phyloP scores from a whole-genome alignment of 352 stramenopile species.

The Phytopythium delawarense region DNA sequence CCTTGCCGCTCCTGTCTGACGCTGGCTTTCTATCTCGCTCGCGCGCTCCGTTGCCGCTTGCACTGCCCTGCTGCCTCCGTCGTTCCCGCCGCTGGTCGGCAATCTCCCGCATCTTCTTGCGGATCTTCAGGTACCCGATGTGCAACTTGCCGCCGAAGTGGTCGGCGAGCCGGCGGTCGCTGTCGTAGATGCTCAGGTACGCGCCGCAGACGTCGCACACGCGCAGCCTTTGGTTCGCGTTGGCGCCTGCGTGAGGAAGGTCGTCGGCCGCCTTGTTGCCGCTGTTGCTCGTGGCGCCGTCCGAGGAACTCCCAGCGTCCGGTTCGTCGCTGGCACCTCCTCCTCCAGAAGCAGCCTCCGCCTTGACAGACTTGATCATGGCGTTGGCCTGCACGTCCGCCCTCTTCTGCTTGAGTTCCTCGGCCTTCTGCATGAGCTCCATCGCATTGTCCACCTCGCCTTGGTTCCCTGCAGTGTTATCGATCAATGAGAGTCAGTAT shows the following conservation, averaged over 20 bases:
- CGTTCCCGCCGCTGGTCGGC: slow-evolving; percentile 27
- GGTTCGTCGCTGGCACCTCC: neutral
- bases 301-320: neutral
- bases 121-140: slow-evolving; percentile 87
- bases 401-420: slow-evolving; percentile 61
- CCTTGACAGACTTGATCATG: slow-evolving; percentile 37
- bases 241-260: slow-evolving; percentile 14
- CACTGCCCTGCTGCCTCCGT: slow-evolving; percentile 9
- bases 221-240: slow-evolving; percentile 80
- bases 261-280: slow-evolving; percentile 1
- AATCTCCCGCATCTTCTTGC: slow-evolving; percentile 81
- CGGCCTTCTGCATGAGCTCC: slow-evolving; percentile 56
- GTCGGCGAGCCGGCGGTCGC: slow-evolving; percentile 82
- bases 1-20: neutral
- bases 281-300: neutral
- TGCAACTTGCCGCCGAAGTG: slow-evolving; percentile 91
- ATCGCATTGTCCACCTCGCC: slow-evolving; percentile 55
- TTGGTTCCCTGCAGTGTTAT: slow-evolving; percentile 25
- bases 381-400: slow-evolving; percentile 33
- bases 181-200: slow-evolving; percentile 92
- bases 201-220: slow-evolving; percentile 91
- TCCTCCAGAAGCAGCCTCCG: slow-evolving; percentile 7
- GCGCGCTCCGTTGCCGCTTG: neutral
- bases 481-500: neutral
- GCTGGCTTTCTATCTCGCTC: neutral